These are phyloP conservation scores for Suhomyces guaymorum DNA, from an alignment of 1,139 yeast genomes.

Conservation along the genomic window DNA sequence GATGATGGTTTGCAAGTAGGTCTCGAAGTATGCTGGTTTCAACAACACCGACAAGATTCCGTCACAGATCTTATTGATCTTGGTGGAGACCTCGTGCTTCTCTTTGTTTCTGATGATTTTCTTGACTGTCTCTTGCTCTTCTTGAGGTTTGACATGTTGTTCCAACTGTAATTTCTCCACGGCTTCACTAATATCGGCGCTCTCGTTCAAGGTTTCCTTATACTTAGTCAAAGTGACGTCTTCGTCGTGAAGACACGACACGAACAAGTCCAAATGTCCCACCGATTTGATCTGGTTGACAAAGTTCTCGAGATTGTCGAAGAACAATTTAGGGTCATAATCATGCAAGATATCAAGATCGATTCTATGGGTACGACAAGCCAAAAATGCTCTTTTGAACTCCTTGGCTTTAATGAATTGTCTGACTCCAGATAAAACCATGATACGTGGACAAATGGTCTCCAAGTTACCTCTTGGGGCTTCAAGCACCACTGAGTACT, in stretches of 20 bases:
- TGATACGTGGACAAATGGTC: slow-evolving; percentile 88
- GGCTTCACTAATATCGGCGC: slow-evolving; percentile 11
- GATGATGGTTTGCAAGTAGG: slow-evolving; percentile 73
- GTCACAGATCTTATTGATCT: slow-evolving; percentile 77
- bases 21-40: slow-evolving; percentile 52
- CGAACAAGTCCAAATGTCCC: slow-evolving; percentile 81
- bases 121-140: slow-evolving; percentile 13
- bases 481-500: slow-evolving; percentile 79
- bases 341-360: slow-evolving; percentile 89
- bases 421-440: slow-evolving; percentile 86
- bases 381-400: slow-evolving; percentile 71
- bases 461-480: slow-evolving; percentile 97
- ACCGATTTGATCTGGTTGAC: slow-evolving; percentile 68
- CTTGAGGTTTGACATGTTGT: background rate
- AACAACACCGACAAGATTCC: slow-evolving; percentile 60
- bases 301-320: slow-evolving; percentile 64
- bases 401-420: slow-evolving; percentile 56
- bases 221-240: slow-evolving; percentile 85
- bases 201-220: slow-evolving; percentile 59
- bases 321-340: slow-evolving; percentile 72
- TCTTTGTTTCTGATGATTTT: slow-evolving; percentile 36
- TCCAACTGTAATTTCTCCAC: slow-evolving; percentile 7
- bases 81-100: slow-evolving; percentile 32
- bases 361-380: slow-evolving; percentile 89
- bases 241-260: slow-evolving; percentile 83